phyloP scores from a whole-genome alignment of 352 stramenopile genomes.

The Hyaloperonospora brassicae region DNA sequence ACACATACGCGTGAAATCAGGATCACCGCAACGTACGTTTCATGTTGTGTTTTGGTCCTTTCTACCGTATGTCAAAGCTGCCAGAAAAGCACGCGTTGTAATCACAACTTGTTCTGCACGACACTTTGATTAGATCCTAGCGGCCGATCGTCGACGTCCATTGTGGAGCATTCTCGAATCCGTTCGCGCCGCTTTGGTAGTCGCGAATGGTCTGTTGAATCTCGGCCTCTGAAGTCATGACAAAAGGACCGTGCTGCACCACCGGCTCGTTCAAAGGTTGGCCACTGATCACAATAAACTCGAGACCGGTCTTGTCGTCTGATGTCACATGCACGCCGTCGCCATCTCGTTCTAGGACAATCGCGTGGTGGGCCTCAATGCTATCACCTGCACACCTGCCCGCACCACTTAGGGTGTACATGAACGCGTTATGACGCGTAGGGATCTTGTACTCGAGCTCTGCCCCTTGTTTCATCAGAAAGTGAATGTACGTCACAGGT shows the following conservation, averaged over 20 bases:
- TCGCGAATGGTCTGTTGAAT: constrained; percentile 51
- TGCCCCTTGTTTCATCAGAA: constrained; percentile 31
- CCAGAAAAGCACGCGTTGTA: too few species aligned
- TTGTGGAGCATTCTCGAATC: constrained; percentile 51
- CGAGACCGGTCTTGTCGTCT: constrained; percentile 23
- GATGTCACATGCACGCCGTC: constrained; percentile 39
- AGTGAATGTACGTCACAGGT: constrained; percentile 51
- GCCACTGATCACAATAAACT: constrained; percentile 57
- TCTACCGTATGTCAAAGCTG: too few species aligned
- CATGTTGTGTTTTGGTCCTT: too few species aligned
- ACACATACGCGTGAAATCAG: too few species aligned
- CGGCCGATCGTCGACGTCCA: constrained; percentile 49
- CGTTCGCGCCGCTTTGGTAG: constrained; percentile 47
- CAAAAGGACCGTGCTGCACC: constrained; percentile 61
- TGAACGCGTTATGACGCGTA: constrained; percentile 33
- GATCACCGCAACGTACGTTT: too few species aligned
- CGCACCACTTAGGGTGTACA: constrained; percentile 31
- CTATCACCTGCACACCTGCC: constrained; percentile 20
- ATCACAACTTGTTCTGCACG: too few species aligned
- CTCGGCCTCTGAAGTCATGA: constrained; percentile 54
- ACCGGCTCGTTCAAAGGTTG: constrained; percentile 55
- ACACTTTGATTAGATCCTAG: too few species aligned
- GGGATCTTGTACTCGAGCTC: constrained; percentile 37
- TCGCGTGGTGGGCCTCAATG: constrained; percentile 32
- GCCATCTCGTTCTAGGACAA: constrained; percentile 41